Percentiles rank a stretch among this genome's conserved stretches.
Evolutionary conservation across 768 basidiomycete genomes (phyloP).

Genomic region (Pleurotus platypus): DNA sequence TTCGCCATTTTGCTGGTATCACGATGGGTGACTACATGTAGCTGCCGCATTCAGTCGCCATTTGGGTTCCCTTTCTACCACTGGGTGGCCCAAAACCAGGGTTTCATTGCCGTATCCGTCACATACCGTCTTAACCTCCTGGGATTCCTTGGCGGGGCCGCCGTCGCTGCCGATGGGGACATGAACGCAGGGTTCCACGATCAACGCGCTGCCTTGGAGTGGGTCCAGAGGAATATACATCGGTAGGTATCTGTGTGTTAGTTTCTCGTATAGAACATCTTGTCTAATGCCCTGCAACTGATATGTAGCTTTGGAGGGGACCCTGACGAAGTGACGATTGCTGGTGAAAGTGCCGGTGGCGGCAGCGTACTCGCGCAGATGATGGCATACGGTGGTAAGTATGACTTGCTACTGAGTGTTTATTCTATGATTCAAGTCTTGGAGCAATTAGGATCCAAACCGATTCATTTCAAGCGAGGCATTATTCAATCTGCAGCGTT

Average conservation of each 20-base stretch:
- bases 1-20: neutral
- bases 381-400: constrained; percentile 36
- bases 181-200: constrained; percentile 39
- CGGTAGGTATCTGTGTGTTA: neutral
- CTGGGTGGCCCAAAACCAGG: constrained; percentile 39
- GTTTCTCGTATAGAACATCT: too few relatives aligned
- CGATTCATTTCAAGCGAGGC: constrained; percentile 34
- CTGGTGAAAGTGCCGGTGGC: constrained; percentile 38
- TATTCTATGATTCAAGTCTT: neutral
- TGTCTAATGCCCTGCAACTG: too few relatives aligned
- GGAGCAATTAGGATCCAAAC: constrained; percentile 21
- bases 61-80: constrained; percentile 45
- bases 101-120: constrained; percentile 30
- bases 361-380: constrained; percentile 42
- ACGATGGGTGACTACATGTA: too few relatives aligned
- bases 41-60: constrained; percentile 25
- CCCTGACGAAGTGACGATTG: constrained; percentile 28
- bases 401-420: neutral
- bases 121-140: constrained; percentile 26
- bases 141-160: constrained; percentile 27
- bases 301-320: constrained; percentile 26
- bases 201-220: constrained; percentile 34
- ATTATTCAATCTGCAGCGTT: constrained; percentile 40
- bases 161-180: constrained; percentile 30
- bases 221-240: constrained; percentile 34